Evolutionary conservation across 208 protist genomes (phyloP).

Genomic region (Novymonas esmeraldas): DNA sequence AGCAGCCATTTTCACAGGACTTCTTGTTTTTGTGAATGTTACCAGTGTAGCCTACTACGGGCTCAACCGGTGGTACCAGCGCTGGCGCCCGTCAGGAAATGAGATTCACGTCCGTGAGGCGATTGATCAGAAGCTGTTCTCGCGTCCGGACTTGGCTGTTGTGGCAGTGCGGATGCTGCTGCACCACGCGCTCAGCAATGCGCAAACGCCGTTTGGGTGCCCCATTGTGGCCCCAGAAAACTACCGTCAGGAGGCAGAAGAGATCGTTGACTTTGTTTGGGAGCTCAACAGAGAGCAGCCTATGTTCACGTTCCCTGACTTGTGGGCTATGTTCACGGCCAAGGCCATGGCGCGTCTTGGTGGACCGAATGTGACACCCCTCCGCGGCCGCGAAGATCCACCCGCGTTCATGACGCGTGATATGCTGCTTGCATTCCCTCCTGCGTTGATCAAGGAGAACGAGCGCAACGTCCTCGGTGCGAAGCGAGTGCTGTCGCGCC

Average conservation of each 20-base stretch:
- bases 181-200: conserved; percentile 72
- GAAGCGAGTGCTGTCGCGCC: conserved; percentile 73
- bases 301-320: conserved; percentile 75
- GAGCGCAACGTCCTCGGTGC: conserved; percentile 68
- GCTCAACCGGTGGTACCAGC: conserved; percentile 73
- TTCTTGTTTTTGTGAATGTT: conserved; percentile 77
- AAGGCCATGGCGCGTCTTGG: conserved; percentile 80
- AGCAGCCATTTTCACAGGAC: conserved; percentile 60
- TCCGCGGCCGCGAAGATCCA: conserved; percentile 56
- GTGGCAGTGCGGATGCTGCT: conserved; percentile 77
- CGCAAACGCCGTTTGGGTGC: conserved; percentile 76
- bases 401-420: conserved; percentile 26
- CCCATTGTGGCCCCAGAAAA: conserved; percentile 80
- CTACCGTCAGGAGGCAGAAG: conserved; percentile 62
- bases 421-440: conserved; percentile 44
- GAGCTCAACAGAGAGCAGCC: conserved; percentile 67
- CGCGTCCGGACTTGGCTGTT: conserved; percentile 78
- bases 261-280: conserved; percentile 69
- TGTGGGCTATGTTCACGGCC: conserved; percentile 77
- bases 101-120: conserved; percentile 52
- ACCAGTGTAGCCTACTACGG: conserved; percentile 58
- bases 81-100: conserved; percentile 72
- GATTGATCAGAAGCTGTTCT: conserved; percentile 78
- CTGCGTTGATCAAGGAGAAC: conserved; percentile 50
- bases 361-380: conserved; percentile 63